phyloP scores from a whole-genome alignment of 2,329 filamentous ascomycete species.

The Corniculantispora saksenae region DNA sequence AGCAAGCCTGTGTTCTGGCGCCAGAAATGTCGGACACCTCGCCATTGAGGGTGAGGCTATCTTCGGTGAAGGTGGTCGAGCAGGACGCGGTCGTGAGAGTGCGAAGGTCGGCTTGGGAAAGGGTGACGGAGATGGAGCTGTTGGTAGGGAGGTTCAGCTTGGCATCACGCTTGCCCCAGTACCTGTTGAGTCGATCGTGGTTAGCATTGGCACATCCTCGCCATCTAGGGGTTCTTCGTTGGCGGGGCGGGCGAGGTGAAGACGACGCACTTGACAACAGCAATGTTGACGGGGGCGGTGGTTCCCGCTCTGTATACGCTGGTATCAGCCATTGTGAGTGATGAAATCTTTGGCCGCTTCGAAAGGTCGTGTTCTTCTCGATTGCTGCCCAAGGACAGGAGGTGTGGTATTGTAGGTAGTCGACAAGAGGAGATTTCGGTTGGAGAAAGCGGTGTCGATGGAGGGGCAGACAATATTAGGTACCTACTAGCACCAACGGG shows the following conservation, averaged over 20 bases:
- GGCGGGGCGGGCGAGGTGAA: neutral
- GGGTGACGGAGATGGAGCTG: conserved; percentile 93
- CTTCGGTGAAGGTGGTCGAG: conserved; percentile 67
- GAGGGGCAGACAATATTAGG: conserved; percentile 8
- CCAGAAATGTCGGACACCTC: conserved; percentile 80
- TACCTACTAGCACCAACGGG: too few species aligned
- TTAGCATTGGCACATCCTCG: neutral
- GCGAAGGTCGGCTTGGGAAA: conserved; percentile 89
- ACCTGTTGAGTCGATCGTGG: conserved; percentile 35
- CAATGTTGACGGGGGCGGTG: conserved; percentile 96
- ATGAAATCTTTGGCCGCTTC: neutral
- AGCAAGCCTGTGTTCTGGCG: conserved; percentile 90
- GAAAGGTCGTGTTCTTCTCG: neutral
- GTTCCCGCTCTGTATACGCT: conserved; percentile 88
- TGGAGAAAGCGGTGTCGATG: conserved; percentile 17
- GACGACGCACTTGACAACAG: conserved; percentile 79
- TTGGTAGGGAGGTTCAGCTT: conserved; percentile 97
- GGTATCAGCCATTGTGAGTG: conserved; percentile 46
- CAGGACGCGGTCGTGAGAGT: conserved; percentile 95
- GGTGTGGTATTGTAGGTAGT: neutral
- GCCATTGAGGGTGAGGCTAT: conserved; percentile 84
- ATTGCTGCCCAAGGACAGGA: conserved; percentile 1
- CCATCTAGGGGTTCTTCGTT: neutral
- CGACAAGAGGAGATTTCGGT: conserved; percentile 2
- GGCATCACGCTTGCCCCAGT: conserved; percentile 97